Evolutionary conservation across 768 basidiomycete genomes (phyloP), one percentile per base, ranked within the genome.

Genomic region (Naganishia antarctica): DNA sequence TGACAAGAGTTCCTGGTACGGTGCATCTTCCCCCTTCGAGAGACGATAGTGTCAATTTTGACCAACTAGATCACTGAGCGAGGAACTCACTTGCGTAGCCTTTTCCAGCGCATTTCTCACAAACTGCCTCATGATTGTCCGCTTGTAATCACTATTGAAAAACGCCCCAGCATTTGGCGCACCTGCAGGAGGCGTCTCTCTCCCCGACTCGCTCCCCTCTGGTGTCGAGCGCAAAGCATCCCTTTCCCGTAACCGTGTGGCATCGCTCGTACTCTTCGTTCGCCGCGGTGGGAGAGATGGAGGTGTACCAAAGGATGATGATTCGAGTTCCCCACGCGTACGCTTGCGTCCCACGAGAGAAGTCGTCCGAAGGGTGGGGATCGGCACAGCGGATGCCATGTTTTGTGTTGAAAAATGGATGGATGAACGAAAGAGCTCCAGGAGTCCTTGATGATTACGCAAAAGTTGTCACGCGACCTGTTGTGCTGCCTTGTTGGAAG

Each of bases 1-100:
- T 61, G 86, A 82, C 6, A 97, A 86, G 32, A 99, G 86, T 68
- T 93, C 89, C 68, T 96, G 86, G 75, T 91, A 98, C 18, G 87
- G 82, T 50, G 86, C 85, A 63, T 81, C 81, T 63, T 82, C 81
- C 45, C 90, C 88, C 89, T 94, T 6, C 11, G 16, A 21, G 50
- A 13, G 41, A 4, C 4, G 57, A 9, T 8, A 29, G 21, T 23
- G 0, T 1, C 13, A 43, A 23, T 31, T 15, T 4, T 23, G 28
- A 31, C 26, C 25, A 26, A 21, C 58, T 21, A 29, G 53, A 47
- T 28, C 26, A 41, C n/a, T 21, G 29, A 25, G 51, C 37, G 3
- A 8, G 18, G 18, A 48, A 60, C 70, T 31, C 46, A 69, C 70
- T 61, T 68, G 60, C 13, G 62, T 51, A 40, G 63, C 58, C 44